Evolutionary conservation across 1,139 yeast genomes (phyloP).

Genomic region (Hemisphaericaspora xylofermentans): DNA sequence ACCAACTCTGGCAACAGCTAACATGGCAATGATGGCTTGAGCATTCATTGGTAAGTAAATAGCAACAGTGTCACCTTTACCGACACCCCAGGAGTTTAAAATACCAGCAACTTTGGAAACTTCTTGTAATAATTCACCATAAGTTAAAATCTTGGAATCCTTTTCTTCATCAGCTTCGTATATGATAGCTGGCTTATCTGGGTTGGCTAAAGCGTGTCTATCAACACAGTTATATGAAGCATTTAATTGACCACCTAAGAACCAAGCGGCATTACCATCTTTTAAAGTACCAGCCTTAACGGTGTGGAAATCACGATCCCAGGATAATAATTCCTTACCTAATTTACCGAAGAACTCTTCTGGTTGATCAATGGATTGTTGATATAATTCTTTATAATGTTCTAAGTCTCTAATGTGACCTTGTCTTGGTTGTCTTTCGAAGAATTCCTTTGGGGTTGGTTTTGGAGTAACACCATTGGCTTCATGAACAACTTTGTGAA

Average conservation of each 20-base stretch:
- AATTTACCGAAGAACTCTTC: slow-evolving; percentile 79
- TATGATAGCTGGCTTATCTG: slow-evolving; percentile 84
- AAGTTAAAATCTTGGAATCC: slow-evolving; percentile 74
- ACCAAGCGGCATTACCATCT: slow-evolving; percentile 90
- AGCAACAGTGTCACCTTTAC: slow-evolving; percentile 94
- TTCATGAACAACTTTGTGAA: slow-evolving; percentile 68
- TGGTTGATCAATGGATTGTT: slow-evolving; percentile 78
- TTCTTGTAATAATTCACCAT: slow-evolving; percentile 80
- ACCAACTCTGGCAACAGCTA: slow-evolving; percentile 93
- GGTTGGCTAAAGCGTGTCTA: slow-evolving; percentile 86
- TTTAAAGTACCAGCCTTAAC: slow-evolving; percentile 72
- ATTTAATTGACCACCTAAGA: slow-evolving; percentile 87
- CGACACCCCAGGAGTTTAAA: slow-evolving; percentile 80
- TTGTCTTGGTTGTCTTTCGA: slow-evolving; percentile 63
- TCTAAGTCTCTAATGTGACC: slow-evolving; percentile 53
- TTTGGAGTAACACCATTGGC: slow-evolving; percentile 66
- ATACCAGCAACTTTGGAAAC: slow-evolving; percentile 90
- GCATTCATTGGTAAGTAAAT: slow-evolving; percentile 97
- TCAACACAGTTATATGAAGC: slow-evolving; percentile 96
- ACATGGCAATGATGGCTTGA: slow-evolving; percentile 90
- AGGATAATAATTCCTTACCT: slow-evolving; percentile 75
- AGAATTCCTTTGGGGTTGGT: slow-evolving; percentile 75
- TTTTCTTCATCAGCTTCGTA: slow-evolving; percentile 94
- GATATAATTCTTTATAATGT: slow-evolving; percentile 73
- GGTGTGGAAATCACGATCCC: slow-evolving; percentile 81